Evolutionary conservation across 2,329 filamentous ascomycete species (phyloP).

Genomic region (Alternaria burnsii): DNA sequence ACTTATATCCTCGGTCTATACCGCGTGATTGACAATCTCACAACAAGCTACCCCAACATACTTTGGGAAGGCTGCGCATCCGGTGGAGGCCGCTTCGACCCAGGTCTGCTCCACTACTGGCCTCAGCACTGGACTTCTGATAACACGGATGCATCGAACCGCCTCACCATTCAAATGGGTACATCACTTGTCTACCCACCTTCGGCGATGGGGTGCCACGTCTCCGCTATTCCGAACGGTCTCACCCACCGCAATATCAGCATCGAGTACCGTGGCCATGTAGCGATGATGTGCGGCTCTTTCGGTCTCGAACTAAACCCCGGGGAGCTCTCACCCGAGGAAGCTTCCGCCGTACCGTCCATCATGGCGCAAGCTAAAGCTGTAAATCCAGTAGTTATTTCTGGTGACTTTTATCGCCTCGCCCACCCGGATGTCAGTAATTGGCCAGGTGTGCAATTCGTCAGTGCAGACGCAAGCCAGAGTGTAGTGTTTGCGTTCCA

Average conservation of each 20-base stretch:
- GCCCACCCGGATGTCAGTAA: slow-evolving; percentile 66
- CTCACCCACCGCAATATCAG: slow-evolving; percentile 65
- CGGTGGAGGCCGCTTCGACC: slow-evolving; percentile 70
- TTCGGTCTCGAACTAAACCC: slow-evolving; percentile 73
- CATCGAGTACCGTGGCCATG: slow-evolving; percentile 68
- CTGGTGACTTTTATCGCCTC: slow-evolving; percentile 68
- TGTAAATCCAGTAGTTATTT: slow-evolving; percentile 67
- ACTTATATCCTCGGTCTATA: slow-evolving; percentile 71
- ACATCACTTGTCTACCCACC: slow-evolving; percentile 70
- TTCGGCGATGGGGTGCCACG: slow-evolving; percentile 71
- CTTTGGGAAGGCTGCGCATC: slow-evolving; percentile 73
- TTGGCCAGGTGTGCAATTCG: slow-evolving; percentile 69
- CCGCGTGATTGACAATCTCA: slow-evolving; percentile 67
- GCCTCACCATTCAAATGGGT: slow-evolving; percentile 70
- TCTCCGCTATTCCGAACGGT: slow-evolving; percentile 68
- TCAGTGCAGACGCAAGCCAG: slow-evolving; percentile 60
- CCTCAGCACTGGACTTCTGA: slow-evolving; percentile 73
- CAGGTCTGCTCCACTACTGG: slow-evolving; percentile 70
- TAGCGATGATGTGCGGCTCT: slow-evolving; percentile 73
- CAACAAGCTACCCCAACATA: slow-evolving; percentile 66
- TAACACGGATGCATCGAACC: slow-evolving; percentile 69
- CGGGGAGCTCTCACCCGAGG: slow-evolving; percentile 58
- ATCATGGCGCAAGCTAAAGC: slow-evolving; percentile 64
- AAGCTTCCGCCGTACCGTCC: slow-evolving; percentile 62
- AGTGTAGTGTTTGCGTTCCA: slow-evolving; percentile 70